A percentile compares a stretch with the other conserved stretches of the same genome.
Evolutionary conservation across 129 eudicot genomes (phyloP).

Genomic region (Lactuca saligna): DNA sequence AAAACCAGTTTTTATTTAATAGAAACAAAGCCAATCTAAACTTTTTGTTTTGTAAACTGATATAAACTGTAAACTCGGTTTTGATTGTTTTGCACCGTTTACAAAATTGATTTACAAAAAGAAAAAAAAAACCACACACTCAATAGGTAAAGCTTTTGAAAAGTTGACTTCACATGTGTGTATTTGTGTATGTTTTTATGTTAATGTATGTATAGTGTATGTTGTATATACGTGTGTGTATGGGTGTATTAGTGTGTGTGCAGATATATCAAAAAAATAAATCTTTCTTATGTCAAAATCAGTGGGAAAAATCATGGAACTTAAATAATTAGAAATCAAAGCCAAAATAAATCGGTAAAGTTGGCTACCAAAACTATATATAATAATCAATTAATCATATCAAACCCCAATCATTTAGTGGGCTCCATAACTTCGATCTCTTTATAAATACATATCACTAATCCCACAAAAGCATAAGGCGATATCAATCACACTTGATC

Average conservation of each 20-base stretch:
- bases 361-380: slow-evolving; percentile 36
- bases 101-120: too few species aligned
- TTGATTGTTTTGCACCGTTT: neutral
- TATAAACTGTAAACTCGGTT: neutral
- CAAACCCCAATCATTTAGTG: neutral
- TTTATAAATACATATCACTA: slow-evolving; percentile 26
- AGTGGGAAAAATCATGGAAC: neutral
- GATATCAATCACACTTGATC: slow-evolving; percentile 4
- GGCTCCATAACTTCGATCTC: neutral
- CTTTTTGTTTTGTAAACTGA: too few species aligned
- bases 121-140: too few species aligned
- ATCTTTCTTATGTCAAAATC: neutral
- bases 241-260: too few species aligned
- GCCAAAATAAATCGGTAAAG: slow-evolving; percentile 10
- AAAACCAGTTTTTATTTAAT: neutral
- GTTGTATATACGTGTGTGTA: too few species aligned
- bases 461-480: slow-evolving; percentile 16
- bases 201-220: too few species aligned
- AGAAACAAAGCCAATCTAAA: neutral
- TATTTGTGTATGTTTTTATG: too few species aligned
- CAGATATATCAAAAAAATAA: too few species aligned
- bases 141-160: neutral
- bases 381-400: slow-evolving; percentile 15
- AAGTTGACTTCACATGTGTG: neutral
- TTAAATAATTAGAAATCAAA: neutral